A percentile compares a stretch with the other conserved stretches of the same genome.
Evolutionary conservation across 192 early-diverging fungal species (phyloP).

Genomic region (Mortierella hygrophila): DNA sequence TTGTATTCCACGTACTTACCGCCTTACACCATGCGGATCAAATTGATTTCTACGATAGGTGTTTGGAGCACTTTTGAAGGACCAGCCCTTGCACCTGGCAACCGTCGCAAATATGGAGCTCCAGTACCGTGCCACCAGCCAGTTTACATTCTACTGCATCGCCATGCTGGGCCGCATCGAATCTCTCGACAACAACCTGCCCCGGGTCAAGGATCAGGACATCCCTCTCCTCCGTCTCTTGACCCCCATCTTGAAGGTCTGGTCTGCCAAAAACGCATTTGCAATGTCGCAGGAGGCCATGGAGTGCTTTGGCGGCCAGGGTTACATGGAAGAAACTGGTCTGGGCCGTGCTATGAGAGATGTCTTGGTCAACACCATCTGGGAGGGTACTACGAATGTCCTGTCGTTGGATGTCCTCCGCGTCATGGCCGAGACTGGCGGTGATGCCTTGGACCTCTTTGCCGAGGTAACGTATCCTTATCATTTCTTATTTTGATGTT

Average conservation of each 20-base stretch:
- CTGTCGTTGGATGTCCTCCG: conserved; percentile 73
- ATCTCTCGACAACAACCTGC: conserved; percentile 23
- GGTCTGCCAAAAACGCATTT: conserved; percentile 61
- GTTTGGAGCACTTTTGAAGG: conserved; percentile 63
- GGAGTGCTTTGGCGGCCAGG: conserved; percentile 80
- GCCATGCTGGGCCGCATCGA: conserved; percentile 70
- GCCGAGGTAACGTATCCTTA: conserved; percentile 46
- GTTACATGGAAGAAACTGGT: conserved; percentile 82
- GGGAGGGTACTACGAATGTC: conserved; percentile 84
- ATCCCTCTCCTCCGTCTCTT: conserved; percentile 68
- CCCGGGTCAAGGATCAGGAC: conserved; percentile 40
- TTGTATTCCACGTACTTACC: no score
- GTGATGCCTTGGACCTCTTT: conserved; percentile 59
- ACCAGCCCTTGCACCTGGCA: conserved; percentile 72
- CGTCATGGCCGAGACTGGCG: conserved; percentile 65
- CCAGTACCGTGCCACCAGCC: conserved; percentile 61
- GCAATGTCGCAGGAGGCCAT: conserved; percentile 67
- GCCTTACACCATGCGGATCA: not conserved
- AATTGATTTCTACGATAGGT: conserved; percentile 32
- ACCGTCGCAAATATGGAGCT: conserved; percentile 72
- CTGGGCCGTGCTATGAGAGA: conserved; percentile 70
- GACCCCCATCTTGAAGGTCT: conserved; percentile 78
- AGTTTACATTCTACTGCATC: conserved; percentile 69
- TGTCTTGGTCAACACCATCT: conserved; percentile 74
- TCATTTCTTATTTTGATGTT: not conserved